Percentiles rank a stretch among this genome's conserved stretches.
Evolutionary conservation across 257 asterid genomes (phyloP).

Genomic region (Ligustrum vulgare): DNA sequence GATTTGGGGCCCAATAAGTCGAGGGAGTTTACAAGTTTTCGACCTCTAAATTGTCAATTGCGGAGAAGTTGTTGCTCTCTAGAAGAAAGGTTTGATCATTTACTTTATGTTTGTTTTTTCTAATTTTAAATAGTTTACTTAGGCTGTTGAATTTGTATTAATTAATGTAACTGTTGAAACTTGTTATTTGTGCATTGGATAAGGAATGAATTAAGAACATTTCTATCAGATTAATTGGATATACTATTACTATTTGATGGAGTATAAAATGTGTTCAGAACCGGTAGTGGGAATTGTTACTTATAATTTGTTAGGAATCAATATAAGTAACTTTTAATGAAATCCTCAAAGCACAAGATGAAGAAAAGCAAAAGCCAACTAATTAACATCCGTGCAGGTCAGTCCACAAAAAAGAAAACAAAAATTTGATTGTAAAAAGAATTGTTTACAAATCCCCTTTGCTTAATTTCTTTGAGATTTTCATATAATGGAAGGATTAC

Average conservation of each 20-base stretch:
- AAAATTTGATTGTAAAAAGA: too few relatives aligned
- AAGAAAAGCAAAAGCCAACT: not conserved
- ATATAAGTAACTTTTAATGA: not conserved
- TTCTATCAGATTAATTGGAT: not conserved
- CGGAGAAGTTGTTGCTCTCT: slow-evolving; percentile 68
- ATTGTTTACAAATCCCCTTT: not conserved
- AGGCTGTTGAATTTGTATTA: not conserved
- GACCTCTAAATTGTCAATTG: slow-evolving; percentile 72
- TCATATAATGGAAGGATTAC: not conserved
- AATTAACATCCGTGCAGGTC: not conserved
- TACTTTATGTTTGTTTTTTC: not conserved
- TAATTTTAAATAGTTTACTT: not conserved
- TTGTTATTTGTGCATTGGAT: not conserved
- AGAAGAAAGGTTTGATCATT: slow-evolving; percentile 71
- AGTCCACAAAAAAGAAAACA: not conserved
- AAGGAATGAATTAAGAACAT: slow-evolving; percentile 6
- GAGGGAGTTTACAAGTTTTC: slow-evolving; percentile 69
- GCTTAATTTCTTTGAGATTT: not conserved
- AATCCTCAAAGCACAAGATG: too few relatives aligned
- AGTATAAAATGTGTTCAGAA: not conserved
- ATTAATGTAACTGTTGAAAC: not conserved
- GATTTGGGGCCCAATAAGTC: slow-evolving; percentile 81
- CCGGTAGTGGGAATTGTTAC: too few relatives aligned
- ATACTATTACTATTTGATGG: slow-evolving; percentile 6
- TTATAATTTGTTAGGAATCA: too few relatives aligned